Evolutionary conservation across 179 eudicot species (phyloP), one percentile per base, ranked within the genome.

Genomic region (Corrigiola litoralis): DNA sequence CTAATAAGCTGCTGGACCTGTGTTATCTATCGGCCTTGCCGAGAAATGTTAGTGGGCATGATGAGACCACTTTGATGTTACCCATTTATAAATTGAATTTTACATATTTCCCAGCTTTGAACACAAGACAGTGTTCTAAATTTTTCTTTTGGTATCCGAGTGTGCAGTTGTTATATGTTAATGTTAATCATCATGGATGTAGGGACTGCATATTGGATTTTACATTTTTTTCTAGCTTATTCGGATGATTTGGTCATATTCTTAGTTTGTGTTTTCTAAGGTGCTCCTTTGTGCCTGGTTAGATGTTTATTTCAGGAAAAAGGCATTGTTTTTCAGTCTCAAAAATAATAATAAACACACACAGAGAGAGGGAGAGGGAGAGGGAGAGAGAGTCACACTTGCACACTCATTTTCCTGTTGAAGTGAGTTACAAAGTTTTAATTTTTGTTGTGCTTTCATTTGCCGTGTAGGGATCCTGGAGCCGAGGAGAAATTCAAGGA

Each of bases 401-500:
- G 46, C 10, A 41, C 5, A 33, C 36, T 41, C 46, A 53, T 2
- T 38, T 28, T 41, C 8, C 33, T 46, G 56, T 37, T 50, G 38
- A 23, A 50, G 48, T 59, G 34, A 5, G 41, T 47, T 33, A 14
- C 13, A 12, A 29, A n/a, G n/a, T 24, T 25, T 60, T 40, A 13
- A 24, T 42, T 34, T 24, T 40, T 33, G 55, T 38, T 51, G 18
- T 4, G 20, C 23, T 27, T 61, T 46, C 57, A n/a, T 52, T 64
- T 32, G 67, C 29, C 16, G 33, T 77, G 58, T 77, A 92, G 98
- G 79, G 98, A 92, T 70, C 86, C 98, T 73, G 92, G 89, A 48
- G 98, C 96, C 12, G 98, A 92, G 72, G 73, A 79, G 67, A 92
- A 87, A 72, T 92, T 92, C 66, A 92, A 89, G 78, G 90, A 92